Evolutionary conservation across 2,329 filamentous ascomycete genomes (phyloP).

Genomic region (Aureobasidium sp.): DNA sequence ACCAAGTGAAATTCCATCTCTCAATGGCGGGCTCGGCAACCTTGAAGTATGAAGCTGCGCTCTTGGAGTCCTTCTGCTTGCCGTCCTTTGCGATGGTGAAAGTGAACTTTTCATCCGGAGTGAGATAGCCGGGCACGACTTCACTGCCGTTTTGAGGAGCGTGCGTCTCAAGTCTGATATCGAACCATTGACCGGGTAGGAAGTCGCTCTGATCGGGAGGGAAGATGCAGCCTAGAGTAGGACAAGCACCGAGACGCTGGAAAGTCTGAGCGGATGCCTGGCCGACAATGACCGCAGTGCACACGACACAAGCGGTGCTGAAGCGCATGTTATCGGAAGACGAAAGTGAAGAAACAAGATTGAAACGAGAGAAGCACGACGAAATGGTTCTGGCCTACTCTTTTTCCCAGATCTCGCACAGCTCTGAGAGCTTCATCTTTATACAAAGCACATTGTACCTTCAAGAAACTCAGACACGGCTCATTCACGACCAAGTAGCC

Average conservation of each 20-base stretch:
- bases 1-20: slow-evolving; percentile 79
- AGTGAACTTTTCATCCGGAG: slow-evolving; percentile 67
- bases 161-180: slow-evolving; percentile 76
- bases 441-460: background rate
- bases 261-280: slow-evolving; percentile 44
- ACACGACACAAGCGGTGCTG: slow-evolving; percentile 13
- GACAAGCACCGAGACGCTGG: slow-evolving; percentile 50
- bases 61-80: slow-evolving; percentile 35
- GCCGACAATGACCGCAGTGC: background rate
- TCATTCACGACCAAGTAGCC: background rate
- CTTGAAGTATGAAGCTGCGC: slow-evolving; percentile 62
- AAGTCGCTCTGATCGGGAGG: slow-evolving; percentile 66
- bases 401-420: background rate
- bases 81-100: slow-evolving; percentile 64
- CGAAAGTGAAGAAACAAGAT: background rate
- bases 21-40: slow-evolving; percentile 65
- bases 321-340: background rate
- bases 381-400: background rate
- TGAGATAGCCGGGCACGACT: slow-evolving; percentile 52
- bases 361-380: background rate
- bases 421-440: background rate
- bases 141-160: slow-evolving; percentile 76
- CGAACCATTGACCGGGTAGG: slow-evolving; percentile 75
- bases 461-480: background rate
- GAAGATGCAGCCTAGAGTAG: slow-evolving; percentile 48